phyloP scores from a whole-genome alignment of 2,329 filamentous ascomycete genomes.

The Cryphonectria radicalis region DNA sequence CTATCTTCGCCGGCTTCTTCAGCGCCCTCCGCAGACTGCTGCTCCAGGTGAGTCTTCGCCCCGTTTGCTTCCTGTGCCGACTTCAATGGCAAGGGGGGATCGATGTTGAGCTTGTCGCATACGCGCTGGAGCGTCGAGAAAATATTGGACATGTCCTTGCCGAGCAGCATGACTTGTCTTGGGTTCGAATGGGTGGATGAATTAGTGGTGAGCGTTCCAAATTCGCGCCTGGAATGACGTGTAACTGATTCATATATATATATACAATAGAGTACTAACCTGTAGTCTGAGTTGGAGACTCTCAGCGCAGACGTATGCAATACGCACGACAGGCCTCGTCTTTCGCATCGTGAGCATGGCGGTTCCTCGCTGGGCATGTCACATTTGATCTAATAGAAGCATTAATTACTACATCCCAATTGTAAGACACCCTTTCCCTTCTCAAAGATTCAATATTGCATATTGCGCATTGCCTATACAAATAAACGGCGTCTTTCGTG shows the following conservation, averaged over 20 bases:
- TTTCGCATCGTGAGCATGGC: conserved; percentile 8
- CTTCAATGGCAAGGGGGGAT: neutral
- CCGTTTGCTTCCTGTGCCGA: neutral
- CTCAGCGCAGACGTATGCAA: conserved; percentile 4
- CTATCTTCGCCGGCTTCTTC: neutral
- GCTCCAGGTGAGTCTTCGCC: neutral
- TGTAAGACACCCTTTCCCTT: neutral
- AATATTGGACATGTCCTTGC: conserved; percentile 5
- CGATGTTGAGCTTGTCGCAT: conserved; percentile 5
- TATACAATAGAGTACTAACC: neutral
- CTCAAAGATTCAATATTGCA: neutral
- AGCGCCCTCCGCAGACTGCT: neutral
- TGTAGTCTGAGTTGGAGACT: neutral
- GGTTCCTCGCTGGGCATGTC: conserved; percentile 12
- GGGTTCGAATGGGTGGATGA: neutral
- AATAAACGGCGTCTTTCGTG: neutral
- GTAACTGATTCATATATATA: too few species aligned
- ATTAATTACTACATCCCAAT: neutral
- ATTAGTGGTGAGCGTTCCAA: neutral
- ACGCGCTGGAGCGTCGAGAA: neutral
- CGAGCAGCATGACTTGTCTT: conserved; percentile 3
- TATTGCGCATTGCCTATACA: neutral
- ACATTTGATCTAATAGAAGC: neutral
- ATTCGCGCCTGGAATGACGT: neutral
- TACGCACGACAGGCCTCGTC: conserved; percentile 1